Percentiles rank a stretch among this genome's conserved stretches.
Evolutionary conservation across 306 rosid genomes (phyloP).

Genomic region (Lathyrus tuberosus): DNA sequence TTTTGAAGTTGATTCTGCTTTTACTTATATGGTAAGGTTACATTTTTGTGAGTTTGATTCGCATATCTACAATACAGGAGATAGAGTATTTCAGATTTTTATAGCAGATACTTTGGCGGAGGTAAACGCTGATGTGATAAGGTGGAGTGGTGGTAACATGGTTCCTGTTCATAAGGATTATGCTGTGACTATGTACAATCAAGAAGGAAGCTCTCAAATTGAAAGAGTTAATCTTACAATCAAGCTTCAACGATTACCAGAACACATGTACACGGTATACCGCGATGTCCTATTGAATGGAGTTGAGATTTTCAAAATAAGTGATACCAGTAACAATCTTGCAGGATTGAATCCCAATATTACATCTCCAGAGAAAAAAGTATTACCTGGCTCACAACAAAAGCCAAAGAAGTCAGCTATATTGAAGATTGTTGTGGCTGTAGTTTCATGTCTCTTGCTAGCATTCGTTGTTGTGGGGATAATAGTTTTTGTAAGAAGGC

Average conservation of each 20-base stretch:
- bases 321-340: constrained; percentile 6
- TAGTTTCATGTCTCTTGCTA: neutral
- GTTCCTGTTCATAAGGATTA: constrained; percentile 33
- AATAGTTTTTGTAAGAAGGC: neutral
- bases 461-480: neutral
- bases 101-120: constrained; percentile 5
- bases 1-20: constrained; percentile 20
- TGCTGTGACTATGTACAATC: neutral
- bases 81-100: constrained; percentile 22
- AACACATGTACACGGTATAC: accelerated
- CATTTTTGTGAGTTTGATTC: constrained; percentile 39
- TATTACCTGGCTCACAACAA: neutral
- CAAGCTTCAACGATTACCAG: constrained; percentile 5
- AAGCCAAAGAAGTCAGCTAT: neutral
- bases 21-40: constrained; percentile 11
- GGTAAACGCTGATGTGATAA: neutral
- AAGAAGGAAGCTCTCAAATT: neutral
- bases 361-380: neutral
- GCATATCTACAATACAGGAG: accelerated
- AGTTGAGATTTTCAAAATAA: constrained; percentile 43
- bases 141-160: neutral
- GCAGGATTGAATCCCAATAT: constrained; percentile 29
- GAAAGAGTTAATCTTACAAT: constrained; percentile 2
- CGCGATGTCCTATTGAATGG: constrained; percentile 32
- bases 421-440: neutral